Evolutionary conservation across 257 asterid genomes (phyloP).

Genomic region (Striga asiatica): DNA sequence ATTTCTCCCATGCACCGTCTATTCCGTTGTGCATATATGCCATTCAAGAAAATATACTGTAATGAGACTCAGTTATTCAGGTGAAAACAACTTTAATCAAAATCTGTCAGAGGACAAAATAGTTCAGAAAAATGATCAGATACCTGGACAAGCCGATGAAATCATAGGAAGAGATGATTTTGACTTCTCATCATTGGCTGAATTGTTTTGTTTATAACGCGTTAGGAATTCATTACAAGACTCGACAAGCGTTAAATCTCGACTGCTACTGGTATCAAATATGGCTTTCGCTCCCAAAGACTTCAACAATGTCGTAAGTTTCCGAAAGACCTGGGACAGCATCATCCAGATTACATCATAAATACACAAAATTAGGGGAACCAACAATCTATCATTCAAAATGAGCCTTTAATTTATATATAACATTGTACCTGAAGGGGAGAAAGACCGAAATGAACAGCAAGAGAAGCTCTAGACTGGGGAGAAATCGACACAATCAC

Average conservation of each 20-base stretch:
- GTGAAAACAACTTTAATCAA: background rate
- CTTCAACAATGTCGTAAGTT: slow-evolving; percentile 79
- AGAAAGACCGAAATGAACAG: slow-evolving; percentile 76
- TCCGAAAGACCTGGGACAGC: slow-evolving; percentile 53
- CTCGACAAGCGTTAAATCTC: slow-evolving; percentile 83
- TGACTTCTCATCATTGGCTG: slow-evolving; percentile 31
- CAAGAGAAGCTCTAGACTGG: slow-evolving; percentile 94
- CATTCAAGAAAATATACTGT: too few species aligned
- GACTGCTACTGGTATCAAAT: slow-evolving; percentile 90
- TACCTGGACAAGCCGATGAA: slow-evolving; percentile 98
- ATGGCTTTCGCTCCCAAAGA: slow-evolving; percentile 80
- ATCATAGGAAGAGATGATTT: slow-evolving; percentile 62
- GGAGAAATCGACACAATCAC: slow-evolving; percentile 84
- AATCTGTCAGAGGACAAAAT: background rate
- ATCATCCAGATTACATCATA: background rate
- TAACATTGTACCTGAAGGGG: slow-evolving; percentile 44
- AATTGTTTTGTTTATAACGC: slow-evolving; percentile 48
- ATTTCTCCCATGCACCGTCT: background rate
- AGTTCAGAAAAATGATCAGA: background rate
- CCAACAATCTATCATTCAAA: background rate
- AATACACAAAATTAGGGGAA: background rate
- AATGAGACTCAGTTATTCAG: background rate
- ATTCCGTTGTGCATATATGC: background rate
- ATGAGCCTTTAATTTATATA: too few species aligned
- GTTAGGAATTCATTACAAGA: slow-evolving; percentile 74